Percentiles rank a stretch among this genome's conserved stretches.
These are phyloP conservation scores for Candida khao-thaluensis DNA, from an alignment of 805 yeast species.

Conservation along the genomic window DNA sequence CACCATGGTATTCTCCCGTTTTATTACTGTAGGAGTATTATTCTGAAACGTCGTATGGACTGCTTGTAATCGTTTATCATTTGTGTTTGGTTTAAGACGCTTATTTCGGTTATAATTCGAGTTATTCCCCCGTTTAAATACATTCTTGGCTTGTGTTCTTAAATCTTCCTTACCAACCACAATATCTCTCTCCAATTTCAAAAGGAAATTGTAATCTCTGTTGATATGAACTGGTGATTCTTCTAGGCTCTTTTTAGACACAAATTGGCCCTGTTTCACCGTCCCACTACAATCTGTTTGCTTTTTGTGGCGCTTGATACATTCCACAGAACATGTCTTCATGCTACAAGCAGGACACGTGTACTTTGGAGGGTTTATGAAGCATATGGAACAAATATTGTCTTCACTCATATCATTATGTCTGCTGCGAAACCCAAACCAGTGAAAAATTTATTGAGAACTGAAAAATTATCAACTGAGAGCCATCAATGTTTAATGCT, in stretches of 20 bases:
- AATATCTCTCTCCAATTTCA: conserved; percentile 56
- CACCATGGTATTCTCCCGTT: conserved; percentile 67
- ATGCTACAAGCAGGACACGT: conserved; percentile 76
- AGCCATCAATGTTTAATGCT: not conserved
- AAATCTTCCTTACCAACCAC: conserved; percentile 57
- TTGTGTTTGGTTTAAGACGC: conserved; percentile 21
- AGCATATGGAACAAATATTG: conserved; percentile 33
- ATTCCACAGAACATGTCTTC: conserved; percentile 66
- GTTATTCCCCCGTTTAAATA: conserved; percentile 30
- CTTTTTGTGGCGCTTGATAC: conserved; percentile 70
- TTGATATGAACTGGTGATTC: conserved; percentile 52
- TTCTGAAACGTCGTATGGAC: conserved; percentile 26
- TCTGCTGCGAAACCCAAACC: not conserved
- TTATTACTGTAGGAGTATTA: conserved; percentile 27
- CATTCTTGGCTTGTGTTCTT: conserved; percentile 41
- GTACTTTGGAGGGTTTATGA: conserved; percentile 51
- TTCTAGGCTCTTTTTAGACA: conserved; percentile 46
- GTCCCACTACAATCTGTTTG: conserved; percentile 64
- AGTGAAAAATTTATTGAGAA: conserved; percentile 4
- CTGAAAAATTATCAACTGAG: conserved; percentile 1
- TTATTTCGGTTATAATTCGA: conserved; percentile 16
- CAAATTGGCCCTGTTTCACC: conserved; percentile 59
- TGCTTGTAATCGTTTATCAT: conserved; percentile 24
- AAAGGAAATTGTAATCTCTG: conserved; percentile 79
- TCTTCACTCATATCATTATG: conserved; percentile 8